Evolutionary conservation across 441 rosid genomes (phyloP), one percentile per base, ranked within the genome.

Genomic region (Jatropha multifida): DNA sequence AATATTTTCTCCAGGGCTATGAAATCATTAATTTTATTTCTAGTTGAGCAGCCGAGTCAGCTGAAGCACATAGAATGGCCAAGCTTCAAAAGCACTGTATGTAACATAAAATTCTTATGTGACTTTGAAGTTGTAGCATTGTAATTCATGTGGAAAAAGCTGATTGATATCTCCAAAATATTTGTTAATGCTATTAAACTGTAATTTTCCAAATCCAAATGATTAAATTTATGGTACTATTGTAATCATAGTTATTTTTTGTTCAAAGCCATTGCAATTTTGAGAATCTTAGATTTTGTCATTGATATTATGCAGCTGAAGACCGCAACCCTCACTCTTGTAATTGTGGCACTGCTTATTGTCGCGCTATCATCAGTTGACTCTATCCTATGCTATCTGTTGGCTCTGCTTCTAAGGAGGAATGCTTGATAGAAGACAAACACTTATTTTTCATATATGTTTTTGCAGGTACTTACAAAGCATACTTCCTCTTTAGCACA

Each of bases 61-160:
- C 89, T 94, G 46, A 94, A 86, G 83, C 86, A 85, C 86, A 84
- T 92, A 74, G 97, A 94, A 75, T 94, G 98, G 97, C 96, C 98
- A 18, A 77, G 92, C 80, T 89, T 89, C 59, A 85, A 82, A 70
- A 86, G 79, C 91, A 94, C 97, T 74, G 97, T 94, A 83, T 23
- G 76, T 26, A 55, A 41, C 71, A n/a, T 40, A 55, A 49, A 44
- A 7, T 59, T 18, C 7, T n/a, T 9, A 12, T 66, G 44, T 58
- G 23, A 56, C 7, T 26, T 59, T 23, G 4, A 75, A 41, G 52
- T 9, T 5, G 59, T 44, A 27, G 27, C n/a, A 32, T 62, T 23
- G 3, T 10, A 74, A 26, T 27, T 42, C 44, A 46, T 32, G 10
- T 56, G 49, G 14, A 67, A 0, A 8, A 38, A 10, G 40, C 10